Conservation (phyloP, 805 yeast species). For the Diddensiella transvaalensis region DNA sequence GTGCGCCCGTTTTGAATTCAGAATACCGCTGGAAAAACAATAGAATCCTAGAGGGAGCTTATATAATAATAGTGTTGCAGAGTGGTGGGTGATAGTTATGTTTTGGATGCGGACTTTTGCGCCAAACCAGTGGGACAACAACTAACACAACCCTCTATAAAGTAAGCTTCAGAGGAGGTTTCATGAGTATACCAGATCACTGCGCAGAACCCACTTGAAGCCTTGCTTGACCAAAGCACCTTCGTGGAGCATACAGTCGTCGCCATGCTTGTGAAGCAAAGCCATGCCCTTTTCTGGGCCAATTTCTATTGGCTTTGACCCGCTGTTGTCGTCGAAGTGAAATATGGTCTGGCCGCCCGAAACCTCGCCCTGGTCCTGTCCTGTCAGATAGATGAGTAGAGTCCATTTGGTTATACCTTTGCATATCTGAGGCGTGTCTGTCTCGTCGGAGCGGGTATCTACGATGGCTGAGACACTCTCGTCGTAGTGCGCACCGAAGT, state of each 20-base stretch:
- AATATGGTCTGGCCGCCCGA: constrained; percentile 60
- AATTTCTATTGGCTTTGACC: constrained; percentile 32
- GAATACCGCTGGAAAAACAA: too few species aligned
- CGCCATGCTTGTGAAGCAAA: constrained; percentile 61
- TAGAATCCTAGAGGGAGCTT: too few species aligned
- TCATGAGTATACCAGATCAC: constrained; percentile 43
- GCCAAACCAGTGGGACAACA: background rate
- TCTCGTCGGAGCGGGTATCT: too few species aligned
- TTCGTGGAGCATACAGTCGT: constrained; percentile 59
- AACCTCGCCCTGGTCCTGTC: constrained; percentile 47
- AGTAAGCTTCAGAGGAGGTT: too few species aligned
- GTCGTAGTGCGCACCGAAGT: constrained; percentile 59
- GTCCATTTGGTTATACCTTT: constrained; percentile 56
- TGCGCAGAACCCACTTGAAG: constrained; percentile 59
- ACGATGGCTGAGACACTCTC: constrained; percentile 47
- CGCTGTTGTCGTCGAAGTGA: constrained; percentile 30
- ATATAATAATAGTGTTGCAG: background rate
- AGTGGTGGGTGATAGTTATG: background rate
- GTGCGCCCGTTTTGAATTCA: background rate
- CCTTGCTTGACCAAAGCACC: constrained; percentile 51
- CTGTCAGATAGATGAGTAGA: constrained; percentile 52
- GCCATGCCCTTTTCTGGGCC: constrained; percentile 56
- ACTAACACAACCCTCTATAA: too few species aligned
- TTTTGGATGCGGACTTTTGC: background rate
- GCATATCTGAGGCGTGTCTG: too few species aligned